Base-by-base conservation (phyloP, 2,329 filamentous ascomycete species). In the Macrophomina tecta region DNA sequence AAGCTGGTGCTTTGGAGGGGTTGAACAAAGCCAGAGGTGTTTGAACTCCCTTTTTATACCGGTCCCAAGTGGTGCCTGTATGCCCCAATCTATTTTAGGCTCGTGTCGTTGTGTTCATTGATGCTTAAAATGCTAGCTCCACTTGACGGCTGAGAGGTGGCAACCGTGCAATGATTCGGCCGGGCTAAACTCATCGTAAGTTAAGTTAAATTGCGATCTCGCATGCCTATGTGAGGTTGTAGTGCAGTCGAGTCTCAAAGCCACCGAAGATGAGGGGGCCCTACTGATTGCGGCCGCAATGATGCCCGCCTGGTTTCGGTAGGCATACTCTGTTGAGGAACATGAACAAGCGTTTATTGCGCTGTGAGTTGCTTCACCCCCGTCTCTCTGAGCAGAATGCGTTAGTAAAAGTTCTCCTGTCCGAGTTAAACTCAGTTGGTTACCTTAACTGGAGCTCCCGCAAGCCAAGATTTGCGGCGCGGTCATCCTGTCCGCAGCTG, bases 381-480 rank as follows among this genome's bases (percentile, higher is more conserved):
- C 23, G 3, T 23, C 23, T 1, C 23, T 23, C 23, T 23, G 23
- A 23, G 23, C 23, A 23, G 23, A 23, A 23, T 30, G 23, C 23
- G 14, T 53, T 53, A 53, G 28, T 53, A 53, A 53, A 34, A 34
- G 28, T n/a, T n/a, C 36, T 53, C 49, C 49, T 53, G 36, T 53
- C 28, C 30, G 14, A n/a, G 49, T 18, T 34, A 53, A 28, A 36
- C 7, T 30, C 12, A 12, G 12, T 23, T n/a, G 49, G 30, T n/a
- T 16, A 7, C 49, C 28, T 53, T n/a, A 1, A 8, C 9, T 1
- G 49, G 49, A 34, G 6, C 6, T 16, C 14, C 30, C 49, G 14
- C 30, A 11, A 14, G 48, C 23, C 3, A 51, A 51, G 48, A 23
- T 51, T 23, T 51, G 23, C 48, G 48, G 48, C 23, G 48, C 11